These are phyloP conservation scores for Lachnellula arida DNA, from an alignment of 2,329 filamentous ascomycete genomes.

Conservation along the genomic window DNA sequence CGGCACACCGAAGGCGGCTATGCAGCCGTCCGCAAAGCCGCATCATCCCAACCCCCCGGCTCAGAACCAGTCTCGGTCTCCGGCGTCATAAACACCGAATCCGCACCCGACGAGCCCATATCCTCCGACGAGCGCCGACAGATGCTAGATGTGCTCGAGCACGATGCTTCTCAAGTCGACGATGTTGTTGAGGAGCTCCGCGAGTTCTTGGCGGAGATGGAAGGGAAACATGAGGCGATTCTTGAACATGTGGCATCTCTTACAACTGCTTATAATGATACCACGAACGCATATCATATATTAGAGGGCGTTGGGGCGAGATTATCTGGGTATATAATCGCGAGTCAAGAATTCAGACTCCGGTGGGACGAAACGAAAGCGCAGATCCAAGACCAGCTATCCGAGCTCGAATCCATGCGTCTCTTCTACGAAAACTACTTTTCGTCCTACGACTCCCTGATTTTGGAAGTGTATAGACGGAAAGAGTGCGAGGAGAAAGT, in stretches of 20 bases:
- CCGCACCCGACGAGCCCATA: slow-evolving; percentile 58
- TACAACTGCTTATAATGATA: slow-evolving; percentile 49
- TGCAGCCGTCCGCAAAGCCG: slow-evolving; percentile 63
- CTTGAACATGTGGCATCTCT: slow-evolving; percentile 57
- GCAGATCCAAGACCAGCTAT: slow-evolving; percentile 62
- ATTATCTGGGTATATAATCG: slow-evolving; percentile 60
- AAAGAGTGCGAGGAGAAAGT: slow-evolving; percentile 69
- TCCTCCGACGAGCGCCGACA: slow-evolving; percentile 72
- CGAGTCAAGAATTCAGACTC: slow-evolving; percentile 57
- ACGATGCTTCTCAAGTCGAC: slow-evolving; percentile 64
- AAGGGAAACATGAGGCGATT: slow-evolving; percentile 61
- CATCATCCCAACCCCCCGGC: slow-evolving; percentile 51
- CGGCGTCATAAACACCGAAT: slow-evolving; percentile 53
- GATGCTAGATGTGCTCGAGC: slow-evolving; percentile 75
- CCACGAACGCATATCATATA: slow-evolving; percentile 58
- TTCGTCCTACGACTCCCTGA: slow-evolving; percentile 75
- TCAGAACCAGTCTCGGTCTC: slow-evolving; percentile 57
- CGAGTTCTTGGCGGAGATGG: slow-evolving; percentile 72
- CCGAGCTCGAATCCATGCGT: slow-evolving; percentile 71
- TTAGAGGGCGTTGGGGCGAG: slow-evolving; percentile 64
- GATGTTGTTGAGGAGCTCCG: slow-evolving; percentile 66
- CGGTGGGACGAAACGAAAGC: slow-evolving; percentile 73
- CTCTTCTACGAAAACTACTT: slow-evolving; percentile 87
- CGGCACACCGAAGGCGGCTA: slow-evolving; percentile 82
- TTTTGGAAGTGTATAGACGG: slow-evolving; percentile 78